phyloP scores from a whole-genome alignment of 345 rosid species.

The Streptanthus diversifolius region DNA sequence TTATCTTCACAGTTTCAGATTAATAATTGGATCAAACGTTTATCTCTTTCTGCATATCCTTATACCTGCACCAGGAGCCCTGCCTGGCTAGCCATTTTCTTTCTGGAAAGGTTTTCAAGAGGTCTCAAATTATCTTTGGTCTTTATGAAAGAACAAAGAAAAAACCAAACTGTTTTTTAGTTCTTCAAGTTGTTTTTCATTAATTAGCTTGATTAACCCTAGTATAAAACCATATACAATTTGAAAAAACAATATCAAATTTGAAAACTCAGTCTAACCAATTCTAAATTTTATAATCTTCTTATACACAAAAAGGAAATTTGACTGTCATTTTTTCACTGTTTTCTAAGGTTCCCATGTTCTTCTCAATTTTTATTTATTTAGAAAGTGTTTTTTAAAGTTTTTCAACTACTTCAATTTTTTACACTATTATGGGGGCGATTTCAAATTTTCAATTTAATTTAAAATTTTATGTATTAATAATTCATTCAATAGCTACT shows the following conservation, averaged over 20 bases:
- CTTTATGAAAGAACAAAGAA: neutral
- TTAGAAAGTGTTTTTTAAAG: neutral
- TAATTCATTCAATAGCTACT: neutral
- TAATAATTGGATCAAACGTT: conserved; percentile 1
- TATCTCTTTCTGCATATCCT: neutral
- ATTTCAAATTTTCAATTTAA: neutral
- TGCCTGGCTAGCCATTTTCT: neutral
- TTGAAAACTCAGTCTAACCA: neutral
- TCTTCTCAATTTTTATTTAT: neutral
- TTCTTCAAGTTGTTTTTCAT: neutral
- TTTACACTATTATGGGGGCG: neutral
- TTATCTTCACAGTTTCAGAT: neutral
- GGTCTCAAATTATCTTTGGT: neutral
- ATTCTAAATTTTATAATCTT: neutral
- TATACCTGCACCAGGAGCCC: no score
- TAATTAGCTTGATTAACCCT: neutral
- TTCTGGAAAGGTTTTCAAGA: neutral
- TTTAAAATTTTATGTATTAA: neutral
- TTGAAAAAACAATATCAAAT: neutral
- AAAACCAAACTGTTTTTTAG: no score
- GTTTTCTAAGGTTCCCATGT: neutral
- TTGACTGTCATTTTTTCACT: neutral
- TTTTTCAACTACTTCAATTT: neutral
- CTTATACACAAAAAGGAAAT: neutral
- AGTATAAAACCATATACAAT: neutral